These are phyloP conservation scores for Trifolium fragiferum DNA, from an alignment of 306 rosid species.

Conservation along the genomic window DNA sequence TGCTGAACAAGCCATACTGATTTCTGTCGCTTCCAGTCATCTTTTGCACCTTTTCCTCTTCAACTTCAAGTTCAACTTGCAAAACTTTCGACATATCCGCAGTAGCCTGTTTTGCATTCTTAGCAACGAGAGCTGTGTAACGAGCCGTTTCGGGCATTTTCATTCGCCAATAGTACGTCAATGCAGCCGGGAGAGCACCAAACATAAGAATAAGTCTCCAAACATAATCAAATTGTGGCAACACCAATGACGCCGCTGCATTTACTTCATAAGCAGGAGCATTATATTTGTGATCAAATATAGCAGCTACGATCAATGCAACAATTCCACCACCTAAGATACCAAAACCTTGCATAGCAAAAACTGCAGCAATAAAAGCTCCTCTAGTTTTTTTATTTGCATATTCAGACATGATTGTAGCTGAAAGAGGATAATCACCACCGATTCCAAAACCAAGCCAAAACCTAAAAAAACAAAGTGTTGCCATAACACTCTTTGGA, in stretches of 20 bases:
- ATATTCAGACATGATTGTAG: constrained; percentile 89
- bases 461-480: constrained; percentile 76
- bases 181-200: constrained; percentile 63
- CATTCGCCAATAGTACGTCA: constrained; percentile 83
- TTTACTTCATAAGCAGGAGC: constrained; percentile 41
- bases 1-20: constrained; percentile 59
- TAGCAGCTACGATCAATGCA: constrained; percentile 53
- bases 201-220: constrained; percentile 69
- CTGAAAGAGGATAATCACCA: constrained; percentile 87
- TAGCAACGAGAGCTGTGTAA: constrained; percentile 73
- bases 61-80: constrained; percentile 58
- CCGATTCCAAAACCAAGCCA: constrained; percentile 95
- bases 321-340: constrained; percentile 71
- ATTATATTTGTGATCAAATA: constrained; percentile 53
- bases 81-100: constrained; percentile 74
- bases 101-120: constrained; percentile 64
- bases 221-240: constrained; percentile 57
- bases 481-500: constrained; percentile 51
- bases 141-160: constrained; percentile 85
- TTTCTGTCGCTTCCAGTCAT: background rate
- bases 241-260: constrained; percentile 34
- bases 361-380: constrained; percentile 78
- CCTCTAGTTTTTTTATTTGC: constrained; percentile 88
- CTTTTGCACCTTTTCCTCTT: constrained; percentile 49
- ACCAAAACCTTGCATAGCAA: constrained; percentile 92